Evolutionary conservation across 345 rosid species (phyloP).

Genomic region (Turnera subulata): DNA sequence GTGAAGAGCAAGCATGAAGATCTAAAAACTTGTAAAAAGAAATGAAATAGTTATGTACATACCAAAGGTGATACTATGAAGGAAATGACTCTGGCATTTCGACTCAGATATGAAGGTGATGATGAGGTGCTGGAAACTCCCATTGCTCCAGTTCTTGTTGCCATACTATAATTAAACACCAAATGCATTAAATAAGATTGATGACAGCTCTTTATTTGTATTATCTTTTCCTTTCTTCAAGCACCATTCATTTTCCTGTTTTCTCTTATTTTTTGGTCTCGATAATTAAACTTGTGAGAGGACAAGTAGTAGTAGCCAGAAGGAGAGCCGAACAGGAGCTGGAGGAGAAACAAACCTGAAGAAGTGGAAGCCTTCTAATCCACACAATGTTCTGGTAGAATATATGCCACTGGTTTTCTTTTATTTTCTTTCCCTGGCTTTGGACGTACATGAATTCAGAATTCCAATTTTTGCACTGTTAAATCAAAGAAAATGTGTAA

Average conservation of each 20-base stretch:
- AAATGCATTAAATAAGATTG: background rate
- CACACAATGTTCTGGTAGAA: constrained; percentile 35
- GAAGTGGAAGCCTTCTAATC: constrained; percentile 30
- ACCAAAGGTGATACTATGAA: constrained; percentile 38
- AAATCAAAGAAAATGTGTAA: background rate
- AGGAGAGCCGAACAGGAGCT: constrained; percentile 2
- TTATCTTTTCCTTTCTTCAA: constrained; percentile 3
- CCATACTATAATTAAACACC: constrained; percentile 31
- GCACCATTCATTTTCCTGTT: constrained; percentile 2
- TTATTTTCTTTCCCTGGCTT: background rate
- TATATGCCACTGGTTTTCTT: constrained; percentile 45
- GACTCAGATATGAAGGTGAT: constrained; percentile 35
- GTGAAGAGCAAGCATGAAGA: background rate
- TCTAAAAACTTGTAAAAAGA: background rate
- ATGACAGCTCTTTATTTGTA: background rate
- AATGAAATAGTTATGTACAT: constrained; percentile 7
- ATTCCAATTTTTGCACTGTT: too few relatives aligned
- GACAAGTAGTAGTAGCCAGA: background rate
- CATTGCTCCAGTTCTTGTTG: constrained; percentile 46
- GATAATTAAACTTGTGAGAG: background rate
- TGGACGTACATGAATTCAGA: background rate
- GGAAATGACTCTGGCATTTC: constrained; percentile 29
- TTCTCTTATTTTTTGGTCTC: background rate
- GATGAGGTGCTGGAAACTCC: constrained; percentile 55
- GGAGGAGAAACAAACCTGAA: constrained; percentile 2